Evolutionary conservation across 108 stramenopile species (phyloP).

Genomic region (Nitzschia sp.): DNA sequence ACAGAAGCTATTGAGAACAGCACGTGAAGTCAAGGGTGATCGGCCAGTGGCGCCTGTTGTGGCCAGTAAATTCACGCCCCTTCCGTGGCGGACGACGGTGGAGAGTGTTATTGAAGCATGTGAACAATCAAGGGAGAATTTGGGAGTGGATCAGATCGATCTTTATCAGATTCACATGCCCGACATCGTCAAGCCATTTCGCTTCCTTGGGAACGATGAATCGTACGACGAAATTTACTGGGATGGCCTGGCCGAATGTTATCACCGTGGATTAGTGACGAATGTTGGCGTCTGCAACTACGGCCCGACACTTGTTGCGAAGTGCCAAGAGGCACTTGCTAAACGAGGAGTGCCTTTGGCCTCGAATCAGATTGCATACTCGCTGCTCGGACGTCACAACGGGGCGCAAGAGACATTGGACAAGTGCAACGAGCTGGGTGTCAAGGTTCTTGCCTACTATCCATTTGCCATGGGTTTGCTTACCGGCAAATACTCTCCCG

Average conservation of each 20-base stretch:
- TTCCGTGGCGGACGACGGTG: conserved; percentile 57
- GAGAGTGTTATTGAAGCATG: conserved; percentile 66
- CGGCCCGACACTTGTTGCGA: conserved; percentile 49
- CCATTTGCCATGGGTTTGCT: conserved; percentile 74
- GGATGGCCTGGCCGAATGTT: conserved; percentile 71
- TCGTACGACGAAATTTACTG: conserved; percentile 53
- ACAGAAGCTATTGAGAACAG: conserved; percentile 23
- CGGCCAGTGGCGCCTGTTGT: conserved; percentile 34
- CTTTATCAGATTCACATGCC: conserved; percentile 78
- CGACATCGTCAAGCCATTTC: conserved; percentile 64
- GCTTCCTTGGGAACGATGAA: conserved; percentile 34
- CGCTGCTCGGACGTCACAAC: conserved; percentile 58
- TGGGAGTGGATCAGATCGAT: conserved; percentile 70
- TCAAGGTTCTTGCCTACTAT: conserved; percentile 65
- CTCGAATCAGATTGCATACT: conserved; percentile 71
- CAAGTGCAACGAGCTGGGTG: conserved; percentile 52
- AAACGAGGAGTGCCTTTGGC: conserved; percentile 60
- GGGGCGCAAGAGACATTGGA: conserved; percentile 54
- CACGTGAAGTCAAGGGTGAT: conserved; percentile 5
- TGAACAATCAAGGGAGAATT: conserved; percentile 49
- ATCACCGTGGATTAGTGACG: conserved; percentile 53
- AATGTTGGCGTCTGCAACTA: conserved; percentile 77
- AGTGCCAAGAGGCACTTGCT: conserved; percentile 46
- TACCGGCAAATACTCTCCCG: conserved; percentile 55
- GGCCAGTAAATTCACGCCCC: conserved; percentile 70